These are phyloP conservation scores for Achlya hypogyna DNA, from an alignment of 352 stramenopile species.

Conservation along the genomic window DNA sequence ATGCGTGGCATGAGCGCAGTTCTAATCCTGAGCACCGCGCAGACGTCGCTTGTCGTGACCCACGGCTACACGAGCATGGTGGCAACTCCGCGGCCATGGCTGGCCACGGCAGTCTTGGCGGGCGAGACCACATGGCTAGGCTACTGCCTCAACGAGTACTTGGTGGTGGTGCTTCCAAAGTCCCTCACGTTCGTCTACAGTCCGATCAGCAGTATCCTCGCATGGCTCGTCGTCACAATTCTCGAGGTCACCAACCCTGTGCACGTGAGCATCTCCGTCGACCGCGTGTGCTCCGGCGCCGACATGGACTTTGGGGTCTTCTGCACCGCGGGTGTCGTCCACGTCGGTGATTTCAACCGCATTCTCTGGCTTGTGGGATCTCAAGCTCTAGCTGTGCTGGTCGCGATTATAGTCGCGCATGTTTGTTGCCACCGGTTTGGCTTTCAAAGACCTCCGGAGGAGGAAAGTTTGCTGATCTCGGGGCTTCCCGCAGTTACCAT, in stretches of 20 bases:
- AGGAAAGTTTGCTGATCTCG: neutral
- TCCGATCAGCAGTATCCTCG: neutral
- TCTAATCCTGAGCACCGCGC: constrained; percentile 1
- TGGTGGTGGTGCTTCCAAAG: neutral
- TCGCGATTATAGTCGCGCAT: neutral
- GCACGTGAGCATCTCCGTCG: neutral
- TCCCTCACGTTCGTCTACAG: neutral
- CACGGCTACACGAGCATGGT: neutral
- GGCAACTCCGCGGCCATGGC: neutral
- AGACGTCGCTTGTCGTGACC: neutral
- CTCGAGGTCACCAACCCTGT: neutral
- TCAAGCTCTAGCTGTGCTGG: neutral
- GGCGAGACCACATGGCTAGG: constrained; percentile 5
- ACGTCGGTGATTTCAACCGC: neutral
- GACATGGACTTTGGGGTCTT: neutral
- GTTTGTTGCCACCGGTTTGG: neutral
- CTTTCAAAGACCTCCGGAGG: neutral
- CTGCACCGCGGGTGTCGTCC: neutral
- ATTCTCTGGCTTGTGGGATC: neutral
- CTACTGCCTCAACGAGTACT: neutral
- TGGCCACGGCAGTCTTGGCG: neutral
- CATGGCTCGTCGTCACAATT: neutral
- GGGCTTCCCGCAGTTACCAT: neutral
- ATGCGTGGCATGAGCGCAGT: constrained; percentile 5
- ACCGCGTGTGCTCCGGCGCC: neutral